Percentiles rank a stretch among this genome's conserved stretches.
These are phyloP conservation scores for Pleurotus tuber-regium DNA, from an alignment of 768 basidiomycete species.

Conservation along the genomic window DNA sequence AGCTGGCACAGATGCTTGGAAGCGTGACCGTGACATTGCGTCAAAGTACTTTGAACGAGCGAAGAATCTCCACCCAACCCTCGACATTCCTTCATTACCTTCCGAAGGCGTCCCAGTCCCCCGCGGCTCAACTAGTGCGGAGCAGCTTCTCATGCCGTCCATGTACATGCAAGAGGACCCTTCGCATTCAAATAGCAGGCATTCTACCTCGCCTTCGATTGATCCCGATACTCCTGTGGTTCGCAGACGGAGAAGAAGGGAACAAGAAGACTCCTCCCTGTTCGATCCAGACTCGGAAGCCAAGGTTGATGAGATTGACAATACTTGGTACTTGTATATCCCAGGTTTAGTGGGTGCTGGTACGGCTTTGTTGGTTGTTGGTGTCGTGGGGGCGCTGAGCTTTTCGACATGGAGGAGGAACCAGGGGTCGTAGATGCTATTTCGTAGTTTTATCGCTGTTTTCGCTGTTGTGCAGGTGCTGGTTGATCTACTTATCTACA, in stretches of 20 bases:
- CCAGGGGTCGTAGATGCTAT: slow-evolving; percentile 46
- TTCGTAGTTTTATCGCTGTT: slow-evolving; percentile 3
- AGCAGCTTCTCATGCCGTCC: slow-evolving; percentile 67
- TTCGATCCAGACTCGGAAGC: slow-evolving; percentile 36
- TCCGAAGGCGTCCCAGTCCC: slow-evolving; percentile 30
- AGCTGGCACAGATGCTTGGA: slow-evolving; percentile 70
- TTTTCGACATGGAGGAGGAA: slow-evolving; percentile 68
- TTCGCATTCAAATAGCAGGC: background rate
- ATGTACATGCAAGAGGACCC: slow-evolving; percentile 31
- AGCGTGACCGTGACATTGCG: slow-evolving; percentile 69
- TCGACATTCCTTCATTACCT: slow-evolving; percentile 71
- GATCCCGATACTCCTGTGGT: slow-evolving; percentile 36
- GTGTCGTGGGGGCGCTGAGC: slow-evolving; percentile 74
- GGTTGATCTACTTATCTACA: background rate
- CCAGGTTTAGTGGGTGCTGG: slow-evolving; percentile 81
- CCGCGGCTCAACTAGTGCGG: slow-evolving; percentile 21
- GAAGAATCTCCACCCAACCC: slow-evolving; percentile 50
- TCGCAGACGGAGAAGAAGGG: slow-evolving; percentile 54
- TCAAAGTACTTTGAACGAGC: slow-evolving; percentile 73
- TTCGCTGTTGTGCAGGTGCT: too few relatives aligned
- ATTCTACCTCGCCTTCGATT: slow-evolving; percentile 24
- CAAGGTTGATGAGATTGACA: slow-evolving; percentile 59
- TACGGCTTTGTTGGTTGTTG: slow-evolving; percentile 77
- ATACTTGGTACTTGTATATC: slow-evolving; percentile 77
- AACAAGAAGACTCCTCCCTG: slow-evolving; percentile 41